These are phyloP conservation scores for Yamadazyma kitorensis DNA, from an alignment of 805 yeast genomes.

Conservation along the genomic window DNA sequence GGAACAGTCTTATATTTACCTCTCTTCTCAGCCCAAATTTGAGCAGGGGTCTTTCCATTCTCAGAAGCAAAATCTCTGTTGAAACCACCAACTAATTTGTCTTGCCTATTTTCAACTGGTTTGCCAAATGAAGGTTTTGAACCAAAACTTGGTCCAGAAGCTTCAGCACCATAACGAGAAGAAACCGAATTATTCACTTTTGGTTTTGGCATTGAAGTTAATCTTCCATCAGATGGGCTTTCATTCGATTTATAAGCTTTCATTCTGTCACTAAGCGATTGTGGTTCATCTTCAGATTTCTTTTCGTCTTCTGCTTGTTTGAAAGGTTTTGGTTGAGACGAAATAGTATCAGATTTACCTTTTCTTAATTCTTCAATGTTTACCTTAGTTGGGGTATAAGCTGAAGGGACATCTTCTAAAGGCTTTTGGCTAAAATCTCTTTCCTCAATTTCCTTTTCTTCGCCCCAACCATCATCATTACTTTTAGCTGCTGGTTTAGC, in stretches of 20 bases:
- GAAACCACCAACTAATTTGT: constrained; percentile 56
- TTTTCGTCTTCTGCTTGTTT: constrained; percentile 13
- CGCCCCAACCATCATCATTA: constrained; percentile 69
- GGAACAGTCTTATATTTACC: constrained; percentile 56
- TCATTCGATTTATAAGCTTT: constrained; percentile 39
- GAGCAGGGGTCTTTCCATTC: constrained; percentile 90
- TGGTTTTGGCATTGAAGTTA: constrained; percentile 63
- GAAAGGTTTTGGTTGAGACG: constrained; percentile 37
- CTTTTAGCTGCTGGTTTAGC: constrained; percentile 19
- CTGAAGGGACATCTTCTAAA: constrained; percentile 51
- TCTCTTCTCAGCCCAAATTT: constrained; percentile 89
- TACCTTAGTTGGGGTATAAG: constrained; percentile 67
- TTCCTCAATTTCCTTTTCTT: constrained; percentile 55
- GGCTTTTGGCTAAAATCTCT: constrained; percentile 52
- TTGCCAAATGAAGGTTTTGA: constrained; percentile 36
- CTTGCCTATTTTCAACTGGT: constrained; percentile 29
- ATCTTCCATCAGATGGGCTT: constrained; percentile 42
- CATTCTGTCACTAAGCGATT: constrained; percentile 45
- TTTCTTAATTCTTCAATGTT: constrained; percentile 54
- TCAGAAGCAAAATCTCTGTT: constrained; percentile 61
- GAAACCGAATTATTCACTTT: constrained; percentile 51
- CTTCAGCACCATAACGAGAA: constrained; percentile 43
- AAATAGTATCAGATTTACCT: constrained; percentile 43
- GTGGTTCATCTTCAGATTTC: constrained; percentile 43
- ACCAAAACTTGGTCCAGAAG: constrained; percentile 29